Percentiles rank a stretch among this genome's conserved stretches.
Conservation (phyloP, 2,329 filamentous ascomycete genomes). For the Curvularia sp. region DNA sequence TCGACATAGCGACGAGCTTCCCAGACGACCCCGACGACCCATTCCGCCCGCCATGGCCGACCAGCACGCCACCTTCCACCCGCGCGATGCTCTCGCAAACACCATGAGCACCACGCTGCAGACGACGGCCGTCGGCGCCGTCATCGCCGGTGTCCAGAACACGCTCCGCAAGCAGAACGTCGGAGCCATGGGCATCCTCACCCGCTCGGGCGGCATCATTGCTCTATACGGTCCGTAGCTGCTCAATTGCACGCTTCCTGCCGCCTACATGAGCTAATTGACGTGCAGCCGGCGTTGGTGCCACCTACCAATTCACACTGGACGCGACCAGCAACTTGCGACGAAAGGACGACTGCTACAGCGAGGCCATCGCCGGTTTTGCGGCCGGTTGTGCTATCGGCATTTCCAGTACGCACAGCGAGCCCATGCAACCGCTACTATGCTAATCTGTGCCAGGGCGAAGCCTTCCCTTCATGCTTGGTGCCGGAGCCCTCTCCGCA, state of each 20-base stretch:
- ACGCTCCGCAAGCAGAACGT: conserved; percentile 83
- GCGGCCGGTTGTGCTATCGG: conserved; percentile 76
- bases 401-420: conserved; percentile 66
- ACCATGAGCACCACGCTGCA: conserved; percentile 70
- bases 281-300: conserved; percentile 71
- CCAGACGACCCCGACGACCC: conserved; percentile 28
- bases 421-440: conserved; percentile 14
- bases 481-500: conserved; percentile 68
- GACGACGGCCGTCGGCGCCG: conserved; percentile 71
- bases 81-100: conserved; percentile 75
- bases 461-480: conserved; percentile 73
- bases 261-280: conserved; percentile 35
- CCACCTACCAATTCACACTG: conserved; percentile 78
- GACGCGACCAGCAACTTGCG: conserved; percentile 83
- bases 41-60: conserved; percentile 48
- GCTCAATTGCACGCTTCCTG: background rate
- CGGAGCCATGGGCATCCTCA: conserved; percentile 80
- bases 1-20: conserved; percentile 4
- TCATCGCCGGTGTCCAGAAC: conserved; percentile 83
- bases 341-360: conserved; percentile 80
- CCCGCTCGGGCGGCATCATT: conserved; percentile 77
- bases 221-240: conserved; percentile 66
- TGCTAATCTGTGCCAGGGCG: conserved; percentile 56
- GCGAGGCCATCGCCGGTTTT: conserved; percentile 77
- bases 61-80: conserved; percentile 62